Conservation (phyloP, 352 stramenopile species). For the Phytophthora sojae region DNA sequence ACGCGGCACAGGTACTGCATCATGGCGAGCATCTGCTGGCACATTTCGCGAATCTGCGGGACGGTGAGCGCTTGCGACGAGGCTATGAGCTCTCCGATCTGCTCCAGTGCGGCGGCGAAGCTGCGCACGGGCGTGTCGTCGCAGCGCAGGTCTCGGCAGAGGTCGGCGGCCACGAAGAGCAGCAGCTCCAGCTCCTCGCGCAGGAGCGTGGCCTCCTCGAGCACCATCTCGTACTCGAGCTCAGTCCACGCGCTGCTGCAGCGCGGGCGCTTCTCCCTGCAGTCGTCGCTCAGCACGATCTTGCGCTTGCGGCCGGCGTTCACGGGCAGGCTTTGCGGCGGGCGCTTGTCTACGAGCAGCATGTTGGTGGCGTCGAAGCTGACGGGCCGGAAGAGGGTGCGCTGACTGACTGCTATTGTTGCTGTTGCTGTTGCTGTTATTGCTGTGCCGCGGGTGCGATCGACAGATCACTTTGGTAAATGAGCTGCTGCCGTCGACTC, state of each 20-base stretch:
- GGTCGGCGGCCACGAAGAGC: constrained; percentile 60
- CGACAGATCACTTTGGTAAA: constrained; percentile 32
- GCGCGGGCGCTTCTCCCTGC: constrained; percentile 58
- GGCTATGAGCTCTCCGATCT: constrained; percentile 58
- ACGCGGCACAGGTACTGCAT: constrained; percentile 75
- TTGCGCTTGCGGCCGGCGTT: constrained; percentile 55
- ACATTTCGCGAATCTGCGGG: constrained; percentile 67
- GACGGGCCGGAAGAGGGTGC: constrained; percentile 31
- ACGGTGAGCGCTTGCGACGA: constrained; percentile 61
- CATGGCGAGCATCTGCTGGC: constrained; percentile 74
- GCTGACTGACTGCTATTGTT: constrained; percentile 1
- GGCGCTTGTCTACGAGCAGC: constrained; percentile 50
- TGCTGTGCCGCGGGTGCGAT: not conserved
- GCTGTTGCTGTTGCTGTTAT: no score
- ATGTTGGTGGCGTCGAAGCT: constrained; percentile 34
- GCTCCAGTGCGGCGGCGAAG: constrained; percentile 45
- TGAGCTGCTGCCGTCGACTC: constrained; percentile 19
- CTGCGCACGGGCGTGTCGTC: constrained; percentile 41
- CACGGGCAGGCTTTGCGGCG: constrained; percentile 2
- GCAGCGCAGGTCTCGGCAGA: constrained; percentile 60
- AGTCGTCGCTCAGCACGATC: constrained; percentile 46
- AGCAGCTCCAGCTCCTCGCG: constrained; percentile 78
- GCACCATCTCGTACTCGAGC: constrained; percentile 79
- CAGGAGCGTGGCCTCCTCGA: constrained; percentile 71
- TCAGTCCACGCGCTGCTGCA: constrained; percentile 51